These are phyloP conservation scores for Pythium diclinum DNA, from an alignment of 352 stramenopile genomes.

Conservation along the genomic window DNA sequence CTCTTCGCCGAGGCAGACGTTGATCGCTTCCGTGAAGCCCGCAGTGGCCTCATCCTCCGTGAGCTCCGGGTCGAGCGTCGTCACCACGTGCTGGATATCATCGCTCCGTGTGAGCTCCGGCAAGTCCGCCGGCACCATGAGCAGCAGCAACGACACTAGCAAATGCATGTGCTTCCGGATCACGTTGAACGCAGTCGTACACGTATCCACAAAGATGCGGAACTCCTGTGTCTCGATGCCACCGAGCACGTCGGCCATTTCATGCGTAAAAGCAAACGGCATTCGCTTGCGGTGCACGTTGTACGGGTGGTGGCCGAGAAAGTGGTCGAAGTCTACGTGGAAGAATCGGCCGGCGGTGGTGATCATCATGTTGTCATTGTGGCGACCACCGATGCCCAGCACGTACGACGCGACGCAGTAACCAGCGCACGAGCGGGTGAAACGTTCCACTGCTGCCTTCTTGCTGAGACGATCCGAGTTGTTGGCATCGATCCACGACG, in stretches of 20 bases:
- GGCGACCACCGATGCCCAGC: conserved; percentile 92
- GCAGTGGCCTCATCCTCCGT: conserved; percentile 58
- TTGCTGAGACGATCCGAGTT: conserved; percentile 65
- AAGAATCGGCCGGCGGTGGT: conserved; percentile 77
- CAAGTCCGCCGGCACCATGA: conserved; percentile 89
- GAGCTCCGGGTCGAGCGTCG: conserved; percentile 65
- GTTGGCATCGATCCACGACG: conserved; percentile 80
- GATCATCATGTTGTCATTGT: conserved; percentile 97
- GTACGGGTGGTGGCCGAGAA: conserved; percentile 87
- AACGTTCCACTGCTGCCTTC: conserved; percentile 77
- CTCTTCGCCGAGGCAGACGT: conserved; percentile 77
- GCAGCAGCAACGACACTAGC: conserved; percentile 73
- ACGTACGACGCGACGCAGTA: conserved; percentile 95
- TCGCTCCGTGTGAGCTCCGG: conserved; percentile 72
- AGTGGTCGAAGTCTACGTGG: conserved; percentile 88
- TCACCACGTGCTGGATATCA: conserved; percentile 86
- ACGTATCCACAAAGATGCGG: conserved; percentile 64
- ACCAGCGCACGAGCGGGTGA: conserved; percentile 83
- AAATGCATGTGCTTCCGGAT: conserved; percentile 86
- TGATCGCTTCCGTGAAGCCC: conserved; percentile 76
- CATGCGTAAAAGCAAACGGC: conserved; percentile 86
- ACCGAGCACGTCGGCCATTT: conserved; percentile 85
- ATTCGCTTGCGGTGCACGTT: conserved; percentile 79
- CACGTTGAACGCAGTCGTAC: conserved; percentile 69
- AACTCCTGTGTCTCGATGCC: conserved; percentile 76